Base-by-base conservation (phyloP, 2,329 filamentous ascomycete genomes). In the Diatrype stigma region DNA sequence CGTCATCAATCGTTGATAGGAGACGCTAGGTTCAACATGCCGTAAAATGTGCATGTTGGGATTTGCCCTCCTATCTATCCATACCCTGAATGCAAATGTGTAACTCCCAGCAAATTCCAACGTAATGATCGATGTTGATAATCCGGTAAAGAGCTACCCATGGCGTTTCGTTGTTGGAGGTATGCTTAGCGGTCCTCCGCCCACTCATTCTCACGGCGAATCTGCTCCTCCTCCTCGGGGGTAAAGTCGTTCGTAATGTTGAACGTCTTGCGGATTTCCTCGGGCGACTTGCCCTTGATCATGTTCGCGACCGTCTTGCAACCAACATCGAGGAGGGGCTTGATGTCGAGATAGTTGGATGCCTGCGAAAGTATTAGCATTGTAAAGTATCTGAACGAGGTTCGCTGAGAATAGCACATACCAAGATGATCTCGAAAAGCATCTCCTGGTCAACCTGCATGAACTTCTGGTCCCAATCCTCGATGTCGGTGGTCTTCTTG, bases 401-500 rank as follows among this genome's bases (percentile, higher is more conserved):
- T 21, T 16, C 37, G 4, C 1, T 35, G 26, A 6, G 8, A 40
- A 42, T 35, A 37, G 14, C 37, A 78, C 86, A 52, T 81, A 94
- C 90, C 23, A 99, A 81, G 62, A 99, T 99, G 67, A 99, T 97
- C 78, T 99, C 94, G 61, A 99, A 99, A 2, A 99, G 83, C 94
- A 99, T 97, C 75, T 99, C 94, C 69, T 99, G 94, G 70, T 99
- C 94, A 17, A 99, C 94, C 74, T 97, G 93, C 94, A 99, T 97
- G 73, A 97, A 99, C 76, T 99, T 99, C 73, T 97, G 93, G 64
- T 99, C 94, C 94, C 94, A 99, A 74, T 99, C 94, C 53, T 97
- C 94, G 60, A 99, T 99, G 64, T 99, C 94, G 45, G 94, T 97
- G 1, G 92, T 96, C 84, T 96, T 96, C 81, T 96, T 96, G 63